phyloP scores from a whole-genome alignment of 2,329 filamentous ascomycete species.

The Fusarium circinatum region DNA sequence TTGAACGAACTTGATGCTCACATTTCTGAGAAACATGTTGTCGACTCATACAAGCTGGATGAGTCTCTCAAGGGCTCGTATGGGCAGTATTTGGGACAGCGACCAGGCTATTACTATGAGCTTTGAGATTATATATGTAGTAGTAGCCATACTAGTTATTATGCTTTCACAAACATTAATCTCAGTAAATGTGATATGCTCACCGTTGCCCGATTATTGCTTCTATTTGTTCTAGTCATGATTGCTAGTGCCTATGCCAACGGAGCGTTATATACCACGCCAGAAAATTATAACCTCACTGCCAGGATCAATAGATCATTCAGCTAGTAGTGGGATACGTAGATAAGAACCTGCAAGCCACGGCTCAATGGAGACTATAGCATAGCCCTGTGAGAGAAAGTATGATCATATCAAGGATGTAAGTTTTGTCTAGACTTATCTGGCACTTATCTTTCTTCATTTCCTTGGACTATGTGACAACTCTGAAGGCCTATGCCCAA shows the following conservation, averaged over 20 bases:
- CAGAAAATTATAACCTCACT: too few species aligned
- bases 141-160: neutral
- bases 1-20: neutral
- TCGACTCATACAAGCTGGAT: neutral
- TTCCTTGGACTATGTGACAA: neutral
- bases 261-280: too few species aligned
- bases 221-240: too few species aligned
- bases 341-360: too few species aligned
- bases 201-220: too few species aligned
- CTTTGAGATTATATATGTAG: neutral
- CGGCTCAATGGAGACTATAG: neutral
- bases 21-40: neutral
- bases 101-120: neutral
- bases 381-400: neutral
- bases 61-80: neutral
- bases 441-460: neutral
- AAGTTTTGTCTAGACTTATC: neutral
- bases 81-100: neutral
- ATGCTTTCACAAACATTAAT: fast-evolving
- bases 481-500: neutral
- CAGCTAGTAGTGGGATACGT: too few species aligned
- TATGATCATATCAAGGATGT: neutral
- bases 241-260: too few species aligned
- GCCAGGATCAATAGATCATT: too few species aligned
- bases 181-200: too few species aligned